Conservation (phyloP, 345 rosid species). For the Citrus hindsii region DNA sequence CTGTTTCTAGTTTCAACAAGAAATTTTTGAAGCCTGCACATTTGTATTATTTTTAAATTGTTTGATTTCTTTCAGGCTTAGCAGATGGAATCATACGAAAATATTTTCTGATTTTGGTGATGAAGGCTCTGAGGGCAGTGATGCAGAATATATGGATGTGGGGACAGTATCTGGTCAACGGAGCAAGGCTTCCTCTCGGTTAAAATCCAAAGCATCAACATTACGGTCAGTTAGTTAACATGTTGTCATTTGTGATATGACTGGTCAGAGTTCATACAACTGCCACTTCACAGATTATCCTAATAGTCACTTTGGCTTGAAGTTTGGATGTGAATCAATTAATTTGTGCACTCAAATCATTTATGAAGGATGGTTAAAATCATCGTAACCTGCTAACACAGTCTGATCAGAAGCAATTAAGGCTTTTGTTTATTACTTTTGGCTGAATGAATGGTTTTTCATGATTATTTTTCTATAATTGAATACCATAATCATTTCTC, state of each 20-base stretch:
- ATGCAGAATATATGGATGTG: conserved; percentile 45
- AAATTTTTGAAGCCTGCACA: not conserved
- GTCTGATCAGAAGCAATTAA: not conserved
- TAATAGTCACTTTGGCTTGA: not conserved
- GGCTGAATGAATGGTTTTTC: not conserved
- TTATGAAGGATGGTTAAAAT: not conserved
- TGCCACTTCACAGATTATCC: not conserved
- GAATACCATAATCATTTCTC: not conserved
- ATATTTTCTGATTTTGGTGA: conserved; percentile 84
- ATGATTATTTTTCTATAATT: not conserved
- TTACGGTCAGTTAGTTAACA: conserved; percentile 41
- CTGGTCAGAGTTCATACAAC: not conserved
- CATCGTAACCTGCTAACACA: not conserved
- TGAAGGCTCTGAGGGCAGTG: conserved; percentile 53
- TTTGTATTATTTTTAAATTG: not conserved
- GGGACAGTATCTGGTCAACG: conserved; percentile 35
- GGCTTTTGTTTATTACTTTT: not conserved
- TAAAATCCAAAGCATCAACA: conserved; percentile 48
- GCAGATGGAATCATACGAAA: conserved; percentile 93
- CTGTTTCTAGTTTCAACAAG: not conserved
- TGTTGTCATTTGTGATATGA: not conserved
- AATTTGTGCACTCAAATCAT: not conserved
- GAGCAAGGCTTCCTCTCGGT: conserved; percentile 41
- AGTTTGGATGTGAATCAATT: not conserved
- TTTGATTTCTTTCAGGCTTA: conserved; percentile 46